A percentile compares a stretch with the other conserved stretches of the same genome.
These are phyloP conservation scores for Oenanthe sinensis DNA, from an alignment of 129 eudicot species.

Conservation along the genomic window DNA sequence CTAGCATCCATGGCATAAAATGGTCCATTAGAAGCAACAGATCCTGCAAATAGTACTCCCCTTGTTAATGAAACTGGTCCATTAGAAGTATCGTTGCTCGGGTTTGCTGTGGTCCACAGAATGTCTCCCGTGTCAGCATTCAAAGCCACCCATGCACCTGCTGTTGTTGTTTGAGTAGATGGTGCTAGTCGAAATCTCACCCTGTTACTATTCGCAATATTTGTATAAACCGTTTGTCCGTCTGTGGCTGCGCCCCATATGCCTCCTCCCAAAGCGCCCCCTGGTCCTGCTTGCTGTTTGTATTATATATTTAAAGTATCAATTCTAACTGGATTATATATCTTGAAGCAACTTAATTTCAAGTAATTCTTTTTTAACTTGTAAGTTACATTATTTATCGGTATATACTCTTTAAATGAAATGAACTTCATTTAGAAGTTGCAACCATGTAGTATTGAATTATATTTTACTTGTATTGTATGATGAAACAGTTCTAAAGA, in stretches of 20 bases:
- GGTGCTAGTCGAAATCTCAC: constrained; percentile 45
- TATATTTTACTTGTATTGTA: no score
- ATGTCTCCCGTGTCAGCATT: constrained; percentile 48
- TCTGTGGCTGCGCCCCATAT: constrained; percentile 74
- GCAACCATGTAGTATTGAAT: no score
- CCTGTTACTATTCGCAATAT: constrained; percentile 41
- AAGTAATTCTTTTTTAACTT: no score
- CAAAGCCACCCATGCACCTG: constrained; percentile 74
- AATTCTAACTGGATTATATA: no score
- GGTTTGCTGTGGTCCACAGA: constrained; percentile 65
- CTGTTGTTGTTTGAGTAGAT: constrained; percentile 35
- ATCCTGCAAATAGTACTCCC: constrained; percentile 67
- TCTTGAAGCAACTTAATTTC: no score
- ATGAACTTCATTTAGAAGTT: no score
- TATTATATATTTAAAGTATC: neutral
- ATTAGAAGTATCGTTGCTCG: constrained; percentile 45
- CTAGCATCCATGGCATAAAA: constrained; percentile 60
- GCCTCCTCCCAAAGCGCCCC: constrained; percentile 55
- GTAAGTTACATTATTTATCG: no score
- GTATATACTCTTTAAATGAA: no score
- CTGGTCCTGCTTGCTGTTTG: constrained; percentile 67
- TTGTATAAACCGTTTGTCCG: constrained; percentile 45
- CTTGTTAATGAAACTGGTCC: constrained; percentile 62
- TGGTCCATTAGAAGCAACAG: constrained; percentile 51
- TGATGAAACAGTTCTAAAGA: no score